Evolutionary conservation across 2,329 filamentous ascomycete genomes (phyloP), one percentile per base, ranked within the genome.

Genomic region (Aspergillus caelatus): DNA sequence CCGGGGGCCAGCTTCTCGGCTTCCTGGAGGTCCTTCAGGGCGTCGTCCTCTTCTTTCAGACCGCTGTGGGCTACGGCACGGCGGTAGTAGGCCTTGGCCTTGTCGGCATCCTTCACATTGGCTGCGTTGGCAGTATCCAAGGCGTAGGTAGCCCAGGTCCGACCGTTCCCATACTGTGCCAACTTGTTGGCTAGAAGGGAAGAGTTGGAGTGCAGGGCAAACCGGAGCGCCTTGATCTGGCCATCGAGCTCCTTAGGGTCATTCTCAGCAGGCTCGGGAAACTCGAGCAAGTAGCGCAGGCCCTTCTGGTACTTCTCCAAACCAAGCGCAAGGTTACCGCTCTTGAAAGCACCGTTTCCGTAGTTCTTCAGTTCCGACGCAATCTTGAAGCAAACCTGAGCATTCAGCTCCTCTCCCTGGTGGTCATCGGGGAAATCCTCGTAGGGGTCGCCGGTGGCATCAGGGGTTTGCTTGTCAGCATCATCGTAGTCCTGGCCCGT

Each of bases 231-330:
- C 63, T 88, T 86, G 65, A 97, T 84, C 67, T 90, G 85, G 28
- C 82, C 78, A 71, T 88, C 89, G 45, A 90, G 86, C 43, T 90
- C 89, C 53, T 86, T 82, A 5, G 90, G 85, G 70, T 94, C 92
- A 53, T 87, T 85, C 48, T 95, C 91, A 28, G 81, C 78, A 1
- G 84, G 80, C 14, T 91, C 88, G 0, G 91, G 90, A 74, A 94
- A 92, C 78, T 96, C 92, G 78, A 94, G 92, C 65, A 97, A 83
- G 78, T 97, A 97, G 71, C 93, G 89, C 65, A 97, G 81, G 21
- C 89, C 94, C 83, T 99, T 99, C 78, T 96, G 89, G 82, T 99
- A 99, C 82, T 99, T 99, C 65, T 90, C 89, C 30, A 98, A 83
- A 2, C 89, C 94, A 36, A 91, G 80, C 43, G 83, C 78, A 45